Evolutionary conservation across 176 grass and related monocot genomes (phyloP), one percentile per base, ranked within the genome.

Genomic region (Melocanna baccifera): DNA sequence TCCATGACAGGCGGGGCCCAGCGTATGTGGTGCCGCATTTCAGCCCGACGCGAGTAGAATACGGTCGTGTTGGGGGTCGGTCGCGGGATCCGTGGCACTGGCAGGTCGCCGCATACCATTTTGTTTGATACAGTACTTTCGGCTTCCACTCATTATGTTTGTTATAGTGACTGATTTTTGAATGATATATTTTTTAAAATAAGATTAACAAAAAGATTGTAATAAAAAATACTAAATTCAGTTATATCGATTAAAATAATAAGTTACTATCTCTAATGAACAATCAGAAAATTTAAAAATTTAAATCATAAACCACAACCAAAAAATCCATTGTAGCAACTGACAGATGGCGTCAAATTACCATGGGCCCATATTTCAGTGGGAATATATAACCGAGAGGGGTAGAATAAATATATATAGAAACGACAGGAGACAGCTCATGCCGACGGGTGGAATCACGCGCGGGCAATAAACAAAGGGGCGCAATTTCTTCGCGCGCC

Each of bases 351-450:
- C 1, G 40, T 42, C 40, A 9, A 42, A 42, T 42, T 1, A 42
- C 40, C 7, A 0, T 42, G 40, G 40, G 8, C 9, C 61, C 46
- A n/a, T 1, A 1, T 6, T 61, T 10, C 71, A 67, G 39, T 9
- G 13, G 1, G 1, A 0, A 6, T 0, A 5, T 1, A 0, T 0
- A 1, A 20, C 5, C 5, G 36, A 42, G 22, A 3, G 41, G 11
- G 11, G 57, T 23, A 0, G n/a, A 4, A 4, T 61, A 12, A 12
- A 1, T 59, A 20, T n/a, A n/a, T 0, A 25, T 25, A 23, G 25
- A 3, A 25, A 12, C 12, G 26, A 82, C 0, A 0, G 19, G 12
- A 3, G 37, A 32, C 67, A 46, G 25, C 23, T 73, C 81, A 63
- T 47, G 69, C 26, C 5, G 71, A 56, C 82, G 22, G 14, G 8